A percentile compares a stretch with the other conserved stretches of the same genome.
Evolutionary conservation across 345 rosid genomes (phyloP).

Genomic region (Sonneratia alba): DNA sequence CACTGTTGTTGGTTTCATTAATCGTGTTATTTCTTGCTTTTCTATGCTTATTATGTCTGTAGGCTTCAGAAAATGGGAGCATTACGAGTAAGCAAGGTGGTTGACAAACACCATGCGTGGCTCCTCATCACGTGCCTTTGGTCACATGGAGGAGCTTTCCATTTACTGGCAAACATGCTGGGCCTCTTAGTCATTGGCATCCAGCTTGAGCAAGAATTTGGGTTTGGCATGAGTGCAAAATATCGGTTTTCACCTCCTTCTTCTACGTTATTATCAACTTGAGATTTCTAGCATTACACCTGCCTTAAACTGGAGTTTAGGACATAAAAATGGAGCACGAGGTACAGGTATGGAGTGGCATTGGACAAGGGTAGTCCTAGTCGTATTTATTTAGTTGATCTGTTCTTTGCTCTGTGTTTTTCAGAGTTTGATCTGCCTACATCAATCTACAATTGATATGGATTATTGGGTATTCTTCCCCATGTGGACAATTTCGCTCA

Average conservation of each 20-base stretch:
- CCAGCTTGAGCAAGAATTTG: conserved; percentile 88
- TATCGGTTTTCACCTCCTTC: background rate
- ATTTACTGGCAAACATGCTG: conserved; percentile 78
- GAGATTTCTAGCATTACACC: background rate
- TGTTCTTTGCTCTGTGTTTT: background rate
- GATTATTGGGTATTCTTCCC: conserved; percentile 58
- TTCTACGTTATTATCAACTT: background rate
- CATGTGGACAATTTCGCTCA: conserved; percentile 98
- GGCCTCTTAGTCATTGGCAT: conserved; percentile 75
- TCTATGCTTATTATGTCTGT: background rate
- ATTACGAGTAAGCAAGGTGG: conserved; percentile 48
- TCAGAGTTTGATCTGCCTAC: background rate
- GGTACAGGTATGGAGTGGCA: background rate
- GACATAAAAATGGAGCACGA: background rate
- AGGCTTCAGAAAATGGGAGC: conserved; percentile 86
- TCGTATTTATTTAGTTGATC: background rate
- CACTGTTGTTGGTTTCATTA: background rate
- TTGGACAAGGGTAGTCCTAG: background rate
- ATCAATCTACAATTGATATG: background rate
- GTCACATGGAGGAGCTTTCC: conserved; percentile 89
- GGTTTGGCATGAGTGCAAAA: conserved; percentile 49
- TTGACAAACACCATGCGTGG: conserved; percentile 64
- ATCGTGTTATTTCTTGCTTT: no score
- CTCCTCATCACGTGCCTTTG: conserved; percentile 76
- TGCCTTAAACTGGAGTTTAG: background rate